Percentiles rank a stretch among this genome's conserved stretches.
These are phyloP conservation scores for Heterococcus sp. DNA, from an alignment of 108 stramenopile genomes.

Conservation along the genomic window DNA sequence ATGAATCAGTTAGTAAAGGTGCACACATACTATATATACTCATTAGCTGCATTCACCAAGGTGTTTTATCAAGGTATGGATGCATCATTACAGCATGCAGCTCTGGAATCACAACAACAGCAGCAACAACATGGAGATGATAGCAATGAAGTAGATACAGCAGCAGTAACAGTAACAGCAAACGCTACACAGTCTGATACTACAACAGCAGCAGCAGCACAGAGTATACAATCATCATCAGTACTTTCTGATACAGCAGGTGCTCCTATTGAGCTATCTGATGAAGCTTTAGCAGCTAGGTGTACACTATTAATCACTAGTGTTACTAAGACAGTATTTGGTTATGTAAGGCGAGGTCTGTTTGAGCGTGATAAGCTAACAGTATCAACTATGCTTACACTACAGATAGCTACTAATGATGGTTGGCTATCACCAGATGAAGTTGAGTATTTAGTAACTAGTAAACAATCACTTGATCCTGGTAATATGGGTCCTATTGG, in stretches of 20 bases:
- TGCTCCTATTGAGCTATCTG: constrained; percentile 55
- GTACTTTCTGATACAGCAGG: too few relatives aligned
- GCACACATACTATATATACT: constrained; percentile 77
- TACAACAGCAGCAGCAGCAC: constrained; percentile 6
- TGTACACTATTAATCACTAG: neutral
- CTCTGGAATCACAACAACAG: too few relatives aligned
- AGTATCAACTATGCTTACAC: constrained; percentile 66
- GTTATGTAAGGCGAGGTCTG: constrained; percentile 70
- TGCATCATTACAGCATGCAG: too few relatives aligned
- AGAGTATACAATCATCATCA: too few relatives aligned
- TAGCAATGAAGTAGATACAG: neutral
- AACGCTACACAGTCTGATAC: neutral
- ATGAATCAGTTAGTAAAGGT: constrained; percentile 76
- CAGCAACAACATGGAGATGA: neutral
- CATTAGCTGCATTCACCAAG: constrained; percentile 70
- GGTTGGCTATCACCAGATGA: constrained; percentile 57
- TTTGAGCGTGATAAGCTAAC: constrained; percentile 75
- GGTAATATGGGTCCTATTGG: constrained; percentile 74
- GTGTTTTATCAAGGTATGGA: constrained; percentile 74
- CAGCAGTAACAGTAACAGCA: neutral
- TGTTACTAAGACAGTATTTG: constrained; percentile 68
- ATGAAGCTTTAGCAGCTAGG: constrained; percentile 60
- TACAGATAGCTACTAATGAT: constrained; percentile 68
- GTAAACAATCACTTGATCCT: constrained; percentile 55
- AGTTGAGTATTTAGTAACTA: constrained; percentile 63